Evolutionary conservation across 2,329 filamentous ascomycete genomes (phyloP).

Genomic region (Fusarium illudens): DNA sequence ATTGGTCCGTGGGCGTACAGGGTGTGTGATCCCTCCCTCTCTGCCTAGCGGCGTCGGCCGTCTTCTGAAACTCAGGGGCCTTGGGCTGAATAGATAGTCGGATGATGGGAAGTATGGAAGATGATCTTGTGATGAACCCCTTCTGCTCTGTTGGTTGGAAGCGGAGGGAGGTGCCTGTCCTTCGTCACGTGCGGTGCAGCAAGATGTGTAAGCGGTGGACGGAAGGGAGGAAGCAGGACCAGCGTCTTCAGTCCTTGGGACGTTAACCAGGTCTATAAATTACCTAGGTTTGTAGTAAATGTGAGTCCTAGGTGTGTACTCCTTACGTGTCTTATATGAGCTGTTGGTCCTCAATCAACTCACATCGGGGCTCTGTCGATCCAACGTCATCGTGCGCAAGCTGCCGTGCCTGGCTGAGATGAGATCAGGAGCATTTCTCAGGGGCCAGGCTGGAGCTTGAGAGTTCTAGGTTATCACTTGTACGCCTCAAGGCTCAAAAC

Average conservation of each 20-base stretch:
- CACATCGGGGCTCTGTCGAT: not conserved
- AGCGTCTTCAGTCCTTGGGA: not conserved
- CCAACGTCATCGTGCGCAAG: constrained; percentile 21
- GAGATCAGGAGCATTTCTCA: constrained; percentile 18
- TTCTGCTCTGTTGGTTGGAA: not conserved
- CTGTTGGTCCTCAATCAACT: not conserved
- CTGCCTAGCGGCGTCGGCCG: constrained; percentile 8
- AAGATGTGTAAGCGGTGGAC: not conserved
- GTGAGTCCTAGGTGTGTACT: not conserved
- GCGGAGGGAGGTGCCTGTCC: constrained; percentile 9
- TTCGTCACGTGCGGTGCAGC: constrained; percentile 19
- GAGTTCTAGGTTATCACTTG: no score
- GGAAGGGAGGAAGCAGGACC: not conserved
- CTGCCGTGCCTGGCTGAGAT: not conserved
- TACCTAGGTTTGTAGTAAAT: not conserved
- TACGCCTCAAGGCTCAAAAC: not conserved
- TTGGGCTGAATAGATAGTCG: not conserved
- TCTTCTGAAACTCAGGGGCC: constrained; percentile 8
- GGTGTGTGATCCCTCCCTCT: constrained; percentile 6
- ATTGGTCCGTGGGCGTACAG: constrained; percentile 6
- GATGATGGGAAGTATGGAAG: constrained; percentile 2
- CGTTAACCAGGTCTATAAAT: not conserved
- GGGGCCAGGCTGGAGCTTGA: not conserved
- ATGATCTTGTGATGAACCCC: not conserved
- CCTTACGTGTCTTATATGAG: not conserved